Conservation (phyloP, 2,329 filamentous ascomycete species). For the Xylariaceae sp. region DNA sequence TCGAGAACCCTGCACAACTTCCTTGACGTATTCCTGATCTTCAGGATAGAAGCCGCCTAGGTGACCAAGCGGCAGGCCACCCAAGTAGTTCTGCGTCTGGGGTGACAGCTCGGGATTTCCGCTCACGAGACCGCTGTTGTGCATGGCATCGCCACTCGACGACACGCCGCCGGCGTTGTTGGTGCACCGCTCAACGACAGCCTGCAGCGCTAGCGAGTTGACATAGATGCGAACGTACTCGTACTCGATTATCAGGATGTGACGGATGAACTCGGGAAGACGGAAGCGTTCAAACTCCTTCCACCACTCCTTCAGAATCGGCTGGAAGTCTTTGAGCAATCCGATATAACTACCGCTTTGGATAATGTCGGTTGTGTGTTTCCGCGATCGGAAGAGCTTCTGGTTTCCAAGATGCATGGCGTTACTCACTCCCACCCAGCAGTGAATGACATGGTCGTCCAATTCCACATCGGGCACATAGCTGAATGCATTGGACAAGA, state of each 20-base stretch:
- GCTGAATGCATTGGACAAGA: slow-evolving; percentile 51
- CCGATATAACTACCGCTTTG: slow-evolving; percentile 77
- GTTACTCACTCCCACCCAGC: slow-evolving; percentile 89
- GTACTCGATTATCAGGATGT: slow-evolving; percentile 88
- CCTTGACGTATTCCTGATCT: slow-evolving; percentile 65
- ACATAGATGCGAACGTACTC: slow-evolving; percentile 92
- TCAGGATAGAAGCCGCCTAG: slow-evolving; percentile 56
- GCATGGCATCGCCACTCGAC: slow-evolving; percentile 27
- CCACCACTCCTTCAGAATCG: slow-evolving; percentile 71
- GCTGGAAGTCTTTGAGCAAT: slow-evolving; percentile 72
- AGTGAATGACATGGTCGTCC: slow-evolving; percentile 68
- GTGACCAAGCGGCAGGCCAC: slow-evolving; percentile 55
- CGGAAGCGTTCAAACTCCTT: slow-evolving; percentile 73
- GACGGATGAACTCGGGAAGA: slow-evolving; percentile 56
- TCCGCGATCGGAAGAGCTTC: slow-evolving; percentile 76
- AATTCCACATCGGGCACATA: slow-evolving; percentile 61
- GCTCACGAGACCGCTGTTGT: slow-evolving; percentile 28
- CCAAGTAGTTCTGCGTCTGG: slow-evolving; percentile 57
- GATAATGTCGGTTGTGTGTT: slow-evolving; percentile 83
- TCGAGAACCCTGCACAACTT: slow-evolving; percentile 70
- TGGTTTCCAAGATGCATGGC: slow-evolving; percentile 89
- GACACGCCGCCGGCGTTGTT: slow-evolving; percentile 51
- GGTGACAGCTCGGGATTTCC: slow-evolving; percentile 45
- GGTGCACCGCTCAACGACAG: slow-evolving; percentile 87
- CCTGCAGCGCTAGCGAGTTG: slow-evolving; percentile 89